Evolutionary conservation across 2,329 filamentous ascomycete species (phyloP).

Genomic region (Septoria petroselini): DNA sequence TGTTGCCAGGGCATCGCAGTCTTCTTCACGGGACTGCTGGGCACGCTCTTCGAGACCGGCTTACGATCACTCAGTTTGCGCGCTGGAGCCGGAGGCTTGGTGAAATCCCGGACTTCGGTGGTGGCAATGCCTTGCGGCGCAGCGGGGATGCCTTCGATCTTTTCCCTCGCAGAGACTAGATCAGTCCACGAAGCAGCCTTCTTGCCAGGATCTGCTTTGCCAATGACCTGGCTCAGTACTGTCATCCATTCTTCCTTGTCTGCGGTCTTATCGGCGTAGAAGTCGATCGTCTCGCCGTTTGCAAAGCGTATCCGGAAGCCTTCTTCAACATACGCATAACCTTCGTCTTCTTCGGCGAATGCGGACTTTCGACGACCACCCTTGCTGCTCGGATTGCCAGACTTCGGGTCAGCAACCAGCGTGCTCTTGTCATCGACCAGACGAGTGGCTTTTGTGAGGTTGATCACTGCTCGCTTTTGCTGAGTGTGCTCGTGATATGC

Average conservation of each 20-base stretch:
- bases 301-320: slow-evolving; percentile 98
- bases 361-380: slow-evolving; percentile 74
- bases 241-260: slow-evolving; percentile 96
- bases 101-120: slow-evolving; percentile 31
- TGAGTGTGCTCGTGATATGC: slow-evolving; percentile 94
- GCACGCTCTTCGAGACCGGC: slow-evolving; percentile 29
- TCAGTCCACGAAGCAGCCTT: slow-evolving; percentile 59
- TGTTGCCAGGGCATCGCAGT: slow-evolving; percentile 16
- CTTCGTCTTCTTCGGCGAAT: slow-evolving; percentile 97
- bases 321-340: slow-evolving; percentile 99
- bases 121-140: slow-evolving; percentile 11
- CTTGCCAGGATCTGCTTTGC: slow-evolving; percentile 51
- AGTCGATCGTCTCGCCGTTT: slow-evolving; percentile 97
- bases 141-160: slow-evolving; percentile 14
- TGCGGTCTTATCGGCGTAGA: slow-evolving; percentile 84
- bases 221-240: slow-evolving; percentile 69
- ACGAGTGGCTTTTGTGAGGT: slow-evolving; percentile 85
- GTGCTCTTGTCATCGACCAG: slow-evolving; percentile 87
- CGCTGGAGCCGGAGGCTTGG: slow-evolving; percentile 24
- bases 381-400: slow-evolving; percentile 56
- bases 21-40: slow-evolving; percentile 32
- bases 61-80: slow-evolving; percentile 28
- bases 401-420: slow-evolving; percentile 74
- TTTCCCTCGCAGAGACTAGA: slow-evolving; percentile 53
- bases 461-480: slow-evolving; percentile 95